Evolutionary conservation across 2,329 filamentous ascomycete genomes (phyloP).

Genomic region (Arachnopeziza araneosa): DNA sequence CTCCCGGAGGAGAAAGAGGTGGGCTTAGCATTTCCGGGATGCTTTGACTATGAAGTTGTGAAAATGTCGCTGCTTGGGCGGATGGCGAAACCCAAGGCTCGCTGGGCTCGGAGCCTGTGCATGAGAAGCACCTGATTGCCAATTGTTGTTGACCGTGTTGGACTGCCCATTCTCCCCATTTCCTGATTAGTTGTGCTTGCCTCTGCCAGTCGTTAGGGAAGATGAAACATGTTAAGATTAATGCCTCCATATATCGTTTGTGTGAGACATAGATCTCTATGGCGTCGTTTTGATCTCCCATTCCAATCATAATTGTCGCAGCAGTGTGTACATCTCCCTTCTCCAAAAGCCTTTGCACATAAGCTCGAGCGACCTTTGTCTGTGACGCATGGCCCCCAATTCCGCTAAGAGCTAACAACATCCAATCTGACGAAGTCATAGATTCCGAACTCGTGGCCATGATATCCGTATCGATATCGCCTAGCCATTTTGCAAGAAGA

Average conservation of each 20-base stretch:
- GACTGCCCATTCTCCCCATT: conserved; percentile 92
- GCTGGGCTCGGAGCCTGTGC: conserved; percentile 76
- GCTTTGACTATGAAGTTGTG: conserved; percentile 50
- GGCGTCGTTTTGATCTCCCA: conserved; percentile 89
- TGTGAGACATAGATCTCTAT: conserved; percentile 95
- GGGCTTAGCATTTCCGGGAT: conserved; percentile 62
- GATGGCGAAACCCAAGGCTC: conserved; percentile 87
- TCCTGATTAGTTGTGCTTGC: conserved; percentile 79
- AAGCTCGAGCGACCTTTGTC: conserved; percentile 84
- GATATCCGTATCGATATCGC: conserved; percentile 74
- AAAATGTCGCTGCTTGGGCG: conserved; percentile 56
- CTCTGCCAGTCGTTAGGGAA: conserved; percentile 87
- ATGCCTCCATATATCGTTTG: conserved; percentile 85
- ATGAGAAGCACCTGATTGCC: conserved; percentile 89
- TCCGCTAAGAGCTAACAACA: conserved; percentile 85
- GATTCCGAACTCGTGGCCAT: conserved; percentile 76
- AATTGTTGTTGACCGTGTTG: conserved; percentile 82
- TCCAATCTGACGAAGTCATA: conserved; percentile 96
- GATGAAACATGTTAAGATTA: conserved; percentile 78
- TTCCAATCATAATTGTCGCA: conserved; percentile 84
- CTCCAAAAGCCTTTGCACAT: conserved; percentile 84
- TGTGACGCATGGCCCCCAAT: conserved; percentile 75
- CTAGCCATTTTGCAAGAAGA: conserved; percentile 86
- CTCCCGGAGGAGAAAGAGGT: conserved; percentile 66
- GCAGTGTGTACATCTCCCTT: conserved; percentile 88